Percentiles rank a stretch among this genome's conserved stretches.
phyloP scores from a whole-genome alignment of 768 basidiomycete species.

The Xanthoconium stramineum region DNA sequence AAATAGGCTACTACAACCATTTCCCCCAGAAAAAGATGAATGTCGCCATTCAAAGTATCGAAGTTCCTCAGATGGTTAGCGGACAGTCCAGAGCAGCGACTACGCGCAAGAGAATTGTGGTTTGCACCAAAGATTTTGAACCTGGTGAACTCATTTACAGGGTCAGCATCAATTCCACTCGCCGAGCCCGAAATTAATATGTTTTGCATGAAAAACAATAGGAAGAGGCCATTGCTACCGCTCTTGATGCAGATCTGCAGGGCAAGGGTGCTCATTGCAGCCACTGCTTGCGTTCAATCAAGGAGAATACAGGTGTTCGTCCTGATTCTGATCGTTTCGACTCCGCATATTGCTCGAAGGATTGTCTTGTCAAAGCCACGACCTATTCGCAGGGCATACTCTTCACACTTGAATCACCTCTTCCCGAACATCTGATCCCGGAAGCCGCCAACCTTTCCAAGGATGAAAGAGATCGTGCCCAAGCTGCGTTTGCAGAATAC shows the following conservation, averaged over 20 bases:
- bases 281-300: constrained; percentile 64
- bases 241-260: constrained; percentile 70
- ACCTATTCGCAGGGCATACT: constrained; percentile 64
- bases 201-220: constrained; percentile 28
- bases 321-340: constrained; percentile 50
- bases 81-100: constrained; percentile 14
- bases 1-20: constrained; percentile 66
- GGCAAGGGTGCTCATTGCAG: constrained; percentile 65
- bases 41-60: constrained; percentile 52
- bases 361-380: constrained; percentile 55
- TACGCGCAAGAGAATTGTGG: constrained; percentile 49
- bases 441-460: constrained; percentile 31
- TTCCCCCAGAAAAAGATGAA: constrained; percentile 77
- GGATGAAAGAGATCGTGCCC: constrained; percentile 54
- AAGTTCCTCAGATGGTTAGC: constrained; percentile 20
- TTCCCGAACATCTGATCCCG: constrained; percentile 45
- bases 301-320: constrained; percentile 42
- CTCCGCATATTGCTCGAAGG: constrained; percentile 70
- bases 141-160: constrained; percentile 77
- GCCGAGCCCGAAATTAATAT: background rate
- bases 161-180: constrained; percentile 34
- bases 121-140: constrained; percentile 64
- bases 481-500: constrained; percentile 54
- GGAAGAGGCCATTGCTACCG: constrained; percentile 73
- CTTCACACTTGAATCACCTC: constrained; percentile 61